Conservation (phyloP, 768 basidiomycete species). For the Udeniomyces megalosporus region DNA sequence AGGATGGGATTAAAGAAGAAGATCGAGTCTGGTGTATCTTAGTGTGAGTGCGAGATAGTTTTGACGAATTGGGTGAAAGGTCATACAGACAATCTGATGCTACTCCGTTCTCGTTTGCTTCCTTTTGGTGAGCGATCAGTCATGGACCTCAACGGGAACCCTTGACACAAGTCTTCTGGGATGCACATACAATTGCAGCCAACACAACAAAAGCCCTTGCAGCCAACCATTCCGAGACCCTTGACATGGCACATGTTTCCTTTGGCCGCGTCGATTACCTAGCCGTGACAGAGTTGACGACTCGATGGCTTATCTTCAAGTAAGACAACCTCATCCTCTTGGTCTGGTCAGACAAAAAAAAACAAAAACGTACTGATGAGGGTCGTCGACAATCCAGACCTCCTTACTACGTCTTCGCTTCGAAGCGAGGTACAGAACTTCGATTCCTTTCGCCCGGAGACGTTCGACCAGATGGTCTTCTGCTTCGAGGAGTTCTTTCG, state of each 20-base stretch:
- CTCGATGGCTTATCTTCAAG: conserved; percentile 15
- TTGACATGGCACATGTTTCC: conserved; percentile 11
- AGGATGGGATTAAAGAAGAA: not conserved
- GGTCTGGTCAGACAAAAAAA: not conserved
- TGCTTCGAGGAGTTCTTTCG: conserved; percentile 7
- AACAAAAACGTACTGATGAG: too few species aligned
- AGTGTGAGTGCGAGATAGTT: conserved; percentile 4
- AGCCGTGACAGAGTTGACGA: conserved; percentile 7
- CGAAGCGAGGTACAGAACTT: conserved; percentile 8
- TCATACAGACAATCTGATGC: not conserved
- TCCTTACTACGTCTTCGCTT: conserved; percentile 15
- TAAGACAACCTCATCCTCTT: not conserved
- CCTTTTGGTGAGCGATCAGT: not conserved
- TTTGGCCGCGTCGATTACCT: conserved; percentile 12
- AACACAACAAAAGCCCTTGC: not conserved
- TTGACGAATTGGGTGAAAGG: not conserved
- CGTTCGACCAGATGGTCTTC: conserved; percentile 1
- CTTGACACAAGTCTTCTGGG: conserved; percentile 1
- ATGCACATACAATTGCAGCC: conserved; percentile 4
- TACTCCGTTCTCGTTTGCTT: not conserved
- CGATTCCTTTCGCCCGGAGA: conserved; percentile 12
- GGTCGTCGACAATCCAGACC: not conserved
- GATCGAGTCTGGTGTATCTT: conserved; percentile 13
- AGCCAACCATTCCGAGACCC: not conserved
- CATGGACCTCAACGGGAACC: conserved; percentile 14